Evolutionary conservation across 306 rosid genomes (phyloP).

Genomic region (Fragaria vesca): DNA sequence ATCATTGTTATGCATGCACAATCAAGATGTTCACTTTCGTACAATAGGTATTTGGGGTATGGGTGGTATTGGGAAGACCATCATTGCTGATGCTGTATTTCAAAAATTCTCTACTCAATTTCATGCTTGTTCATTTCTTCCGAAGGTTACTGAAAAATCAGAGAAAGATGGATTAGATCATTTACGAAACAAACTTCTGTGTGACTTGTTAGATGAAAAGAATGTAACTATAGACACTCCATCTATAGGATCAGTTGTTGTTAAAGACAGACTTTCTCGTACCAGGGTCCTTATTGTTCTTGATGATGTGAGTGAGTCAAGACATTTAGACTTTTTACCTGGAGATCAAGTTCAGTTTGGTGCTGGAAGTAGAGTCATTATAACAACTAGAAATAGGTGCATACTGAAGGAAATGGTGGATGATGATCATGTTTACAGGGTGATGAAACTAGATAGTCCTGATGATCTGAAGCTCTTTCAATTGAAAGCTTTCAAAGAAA

Average conservation of each 20-base stretch:
- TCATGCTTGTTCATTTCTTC: neutral
- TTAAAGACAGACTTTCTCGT: neutral
- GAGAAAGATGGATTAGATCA: neutral
- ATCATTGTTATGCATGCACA: neutral
- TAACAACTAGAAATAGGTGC: neutral
- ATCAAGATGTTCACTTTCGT: neutral
- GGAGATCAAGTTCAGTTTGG: neutral
- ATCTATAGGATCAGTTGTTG: neutral
- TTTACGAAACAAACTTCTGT: neutral
- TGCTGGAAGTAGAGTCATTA: neutral
- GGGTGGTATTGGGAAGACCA: constrained; percentile 5
- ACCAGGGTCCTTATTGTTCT: constrained; percentile 2
- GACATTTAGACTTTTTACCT: neutral
- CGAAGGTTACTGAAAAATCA: neutral
- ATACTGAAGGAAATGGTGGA: neutral
- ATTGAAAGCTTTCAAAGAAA: neutral
- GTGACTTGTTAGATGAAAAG: neutral
- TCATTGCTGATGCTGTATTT: neutral
- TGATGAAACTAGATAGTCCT: neutral
- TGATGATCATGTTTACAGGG: constrained; percentile 1
- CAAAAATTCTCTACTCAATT: neutral
- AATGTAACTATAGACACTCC: neutral
- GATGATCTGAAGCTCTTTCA: constrained; percentile 16
- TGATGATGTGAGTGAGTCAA: neutral
- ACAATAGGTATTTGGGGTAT: neutral